phyloP scores from a whole-genome alignment of 768 basidiomycete species.

The Postia placenta region DNA sequence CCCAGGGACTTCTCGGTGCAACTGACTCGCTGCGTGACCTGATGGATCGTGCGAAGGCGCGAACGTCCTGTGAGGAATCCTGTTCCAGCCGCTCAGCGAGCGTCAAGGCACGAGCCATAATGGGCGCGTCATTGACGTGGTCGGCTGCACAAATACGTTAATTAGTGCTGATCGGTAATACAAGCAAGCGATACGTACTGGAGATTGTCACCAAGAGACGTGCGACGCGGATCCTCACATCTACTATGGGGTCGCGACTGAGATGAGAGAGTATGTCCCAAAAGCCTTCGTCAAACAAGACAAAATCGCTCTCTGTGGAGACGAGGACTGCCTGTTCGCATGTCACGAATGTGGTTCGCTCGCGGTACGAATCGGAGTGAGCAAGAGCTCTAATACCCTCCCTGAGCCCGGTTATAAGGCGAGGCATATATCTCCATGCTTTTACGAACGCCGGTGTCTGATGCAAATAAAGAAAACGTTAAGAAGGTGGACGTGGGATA shows the following conservation, averaged over 20 bases:
- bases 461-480: neutral
- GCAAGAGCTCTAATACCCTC: conserved; percentile 12
- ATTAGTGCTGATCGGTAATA: conserved; percentile 2
- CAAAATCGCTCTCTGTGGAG: conserved; percentile 27
- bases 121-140: conserved; percentile 9
- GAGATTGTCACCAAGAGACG: conserved; percentile 53
- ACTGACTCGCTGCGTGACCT: neutral
- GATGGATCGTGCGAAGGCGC: conserved; percentile 42
- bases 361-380: conserved; percentile 11
- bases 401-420: conserved; percentile 13
- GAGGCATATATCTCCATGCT: conserved; percentile 13
- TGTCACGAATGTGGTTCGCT: conserved; percentile 55
- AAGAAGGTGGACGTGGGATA: neutral
- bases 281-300: conserved; percentile 38
- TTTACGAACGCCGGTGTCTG: conserved; percentile 13
- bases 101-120: conserved; percentile 7
- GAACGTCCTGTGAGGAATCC: conserved; percentile 58
- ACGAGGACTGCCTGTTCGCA: conserved; percentile 61
- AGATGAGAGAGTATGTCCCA: conserved; percentile 52
- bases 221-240: conserved; percentile 84
- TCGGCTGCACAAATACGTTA: conserved; percentile 13
- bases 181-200: conserved; percentile 37
- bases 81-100: conserved; percentile 42
- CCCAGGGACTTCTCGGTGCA: neutral
- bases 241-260: conserved; percentile 63